These are phyloP conservation scores for Pleochaeta shiraiana DNA, from an alignment of 2,329 filamentous ascomycete genomes.

Conservation along the genomic window DNA sequence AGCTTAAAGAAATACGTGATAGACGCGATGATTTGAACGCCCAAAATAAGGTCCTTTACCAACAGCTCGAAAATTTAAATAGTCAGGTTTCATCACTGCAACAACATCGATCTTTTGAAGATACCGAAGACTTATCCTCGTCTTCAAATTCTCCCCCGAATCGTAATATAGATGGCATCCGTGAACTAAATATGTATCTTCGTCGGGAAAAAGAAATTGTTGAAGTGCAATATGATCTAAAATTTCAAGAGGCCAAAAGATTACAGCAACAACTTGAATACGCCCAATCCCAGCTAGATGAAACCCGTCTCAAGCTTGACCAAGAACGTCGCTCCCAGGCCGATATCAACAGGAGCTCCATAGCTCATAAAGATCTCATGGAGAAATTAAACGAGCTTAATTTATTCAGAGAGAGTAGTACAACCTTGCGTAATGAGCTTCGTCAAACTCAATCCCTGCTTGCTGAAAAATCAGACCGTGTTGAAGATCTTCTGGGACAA, in stretches of 20 bases:
- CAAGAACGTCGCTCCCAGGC: conserved; percentile 63
- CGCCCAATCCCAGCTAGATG: conserved; percentile 69
- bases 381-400: conserved; percentile 92
- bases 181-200: conserved; percentile 79
- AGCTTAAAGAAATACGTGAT: conserved; percentile 56
- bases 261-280: conserved; percentile 82
- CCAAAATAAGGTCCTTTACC: conserved; percentile 78
- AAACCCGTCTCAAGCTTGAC: conserved; percentile 69
- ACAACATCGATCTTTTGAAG: conserved; percentile 42
- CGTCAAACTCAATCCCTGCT: conserved; percentile 58
- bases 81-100: conserved; percentile 62
- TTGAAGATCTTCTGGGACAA: conserved; percentile 51
- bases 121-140: conserved; percentile 25
- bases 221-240: conserved; percentile 87
- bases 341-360: conserved; percentile 48
- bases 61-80: conserved; percentile 68
- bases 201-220: conserved; percentile 94
- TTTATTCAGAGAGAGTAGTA: conserved; percentile 84
- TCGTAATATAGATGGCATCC: conserved; percentile 49
- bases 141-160: conserved; percentile 26
- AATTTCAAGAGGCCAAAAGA: conserved; percentile 69
- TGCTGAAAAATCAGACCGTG: conserved; percentile 47
- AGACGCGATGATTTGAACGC: conserved; percentile 66
- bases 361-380: conserved; percentile 77
- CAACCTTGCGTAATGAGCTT: conserved; percentile 71